Evolutionary conservation across 352 stramenopile genomes (phyloP).

Genomic region (Aphanomyces astaci): DNA sequence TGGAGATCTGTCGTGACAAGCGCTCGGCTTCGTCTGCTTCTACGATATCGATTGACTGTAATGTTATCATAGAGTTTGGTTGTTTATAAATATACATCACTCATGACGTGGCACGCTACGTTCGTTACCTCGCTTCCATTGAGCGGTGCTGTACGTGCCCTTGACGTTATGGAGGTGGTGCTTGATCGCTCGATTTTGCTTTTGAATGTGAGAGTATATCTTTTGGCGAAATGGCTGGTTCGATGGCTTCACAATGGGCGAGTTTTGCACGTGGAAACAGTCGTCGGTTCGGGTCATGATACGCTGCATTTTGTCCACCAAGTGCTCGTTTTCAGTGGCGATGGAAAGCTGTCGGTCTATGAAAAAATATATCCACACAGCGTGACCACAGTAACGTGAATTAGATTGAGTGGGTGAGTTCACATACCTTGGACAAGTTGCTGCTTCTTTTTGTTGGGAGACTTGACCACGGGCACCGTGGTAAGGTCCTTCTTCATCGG

Average conservation of each 20-base stretch:
- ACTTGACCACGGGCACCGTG: background rate
- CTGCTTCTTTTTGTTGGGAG: conserved; percentile 17
- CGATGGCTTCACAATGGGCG: background rate
- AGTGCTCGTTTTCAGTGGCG: conserved; percentile 1
- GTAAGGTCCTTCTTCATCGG: conserved; percentile 9
- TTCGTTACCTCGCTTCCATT: conserved; percentile 3
- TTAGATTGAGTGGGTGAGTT: too few species aligned
- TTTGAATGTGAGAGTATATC: background rate
- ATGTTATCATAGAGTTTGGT: too few species aligned
- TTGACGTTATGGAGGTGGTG: conserved; percentile 3
- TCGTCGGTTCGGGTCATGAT: background rate
- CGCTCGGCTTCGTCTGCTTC: background rate
- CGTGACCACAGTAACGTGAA: background rate
- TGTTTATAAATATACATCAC: too few species aligned
- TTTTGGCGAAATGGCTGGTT: background rate
- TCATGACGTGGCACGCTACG: too few species aligned
- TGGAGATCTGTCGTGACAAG: conserved; percentile 3
- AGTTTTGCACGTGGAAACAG: background rate
- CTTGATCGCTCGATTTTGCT: conserved; percentile 5
- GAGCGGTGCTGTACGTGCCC: conserved; percentile 11
- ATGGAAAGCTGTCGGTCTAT: conserved; percentile 11
- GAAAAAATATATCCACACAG: background rate
- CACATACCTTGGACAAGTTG: conserved; percentile 7
- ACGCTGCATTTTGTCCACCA: conserved; percentile 6
- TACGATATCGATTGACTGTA: background rate